These are phyloP conservation scores for Fusarium nodosum DNA, from an alignment of 2,329 filamentous ascomycete genomes.

Conservation along the genomic window DNA sequence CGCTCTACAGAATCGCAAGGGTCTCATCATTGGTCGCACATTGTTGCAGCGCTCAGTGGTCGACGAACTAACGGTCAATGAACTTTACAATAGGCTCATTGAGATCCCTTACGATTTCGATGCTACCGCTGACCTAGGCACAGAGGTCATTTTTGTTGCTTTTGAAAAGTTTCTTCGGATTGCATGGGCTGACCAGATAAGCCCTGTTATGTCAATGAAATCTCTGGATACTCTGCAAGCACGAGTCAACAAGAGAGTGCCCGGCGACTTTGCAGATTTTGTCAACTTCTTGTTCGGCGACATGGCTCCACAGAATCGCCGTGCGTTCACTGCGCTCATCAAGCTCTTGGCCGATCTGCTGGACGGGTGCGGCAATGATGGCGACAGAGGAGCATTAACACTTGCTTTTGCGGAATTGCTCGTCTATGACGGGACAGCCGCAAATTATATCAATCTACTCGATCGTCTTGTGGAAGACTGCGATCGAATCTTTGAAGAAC, in stretches of 20 bases:
- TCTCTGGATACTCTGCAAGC: constrained; percentile 81
- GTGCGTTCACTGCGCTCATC: constrained; percentile 86
- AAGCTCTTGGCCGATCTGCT: constrained; percentile 89
- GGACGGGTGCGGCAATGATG: constrained; percentile 90
- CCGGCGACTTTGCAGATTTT: constrained; percentile 79
- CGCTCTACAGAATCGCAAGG: constrained; percentile 85
- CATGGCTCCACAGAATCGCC: constrained; percentile 77
- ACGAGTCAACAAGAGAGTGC: constrained; percentile 73
- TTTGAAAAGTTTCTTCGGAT: constrained; percentile 94
- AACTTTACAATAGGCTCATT: constrained; percentile 88
- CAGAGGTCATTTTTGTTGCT: constrained; percentile 89
- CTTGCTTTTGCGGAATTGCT: constrained; percentile 90
- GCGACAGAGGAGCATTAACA: constrained; percentile 88
- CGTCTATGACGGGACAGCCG: constrained; percentile 80
- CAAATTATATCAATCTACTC: constrained; percentile 87
- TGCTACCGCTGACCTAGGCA: constrained; percentile 77
- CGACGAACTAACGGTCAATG: constrained; percentile 86
- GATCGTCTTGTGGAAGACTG: constrained; percentile 92
- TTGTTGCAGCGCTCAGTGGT: constrained; percentile 77
- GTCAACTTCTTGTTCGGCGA: constrained; percentile 74
- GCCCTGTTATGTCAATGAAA: constrained; percentile 80
- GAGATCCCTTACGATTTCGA: constrained; percentile 86
- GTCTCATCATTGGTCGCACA: constrained; percentile 84
- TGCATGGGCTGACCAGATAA: constrained; percentile 91
- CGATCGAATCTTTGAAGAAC: constrained; percentile 85